Percentiles rank a stretch among this genome's conserved stretches.
These are phyloP conservation scores for Coemansia umbellata DNA, from an alignment of 192 early-diverging fungal genomes.

Conservation along the genomic window DNA sequence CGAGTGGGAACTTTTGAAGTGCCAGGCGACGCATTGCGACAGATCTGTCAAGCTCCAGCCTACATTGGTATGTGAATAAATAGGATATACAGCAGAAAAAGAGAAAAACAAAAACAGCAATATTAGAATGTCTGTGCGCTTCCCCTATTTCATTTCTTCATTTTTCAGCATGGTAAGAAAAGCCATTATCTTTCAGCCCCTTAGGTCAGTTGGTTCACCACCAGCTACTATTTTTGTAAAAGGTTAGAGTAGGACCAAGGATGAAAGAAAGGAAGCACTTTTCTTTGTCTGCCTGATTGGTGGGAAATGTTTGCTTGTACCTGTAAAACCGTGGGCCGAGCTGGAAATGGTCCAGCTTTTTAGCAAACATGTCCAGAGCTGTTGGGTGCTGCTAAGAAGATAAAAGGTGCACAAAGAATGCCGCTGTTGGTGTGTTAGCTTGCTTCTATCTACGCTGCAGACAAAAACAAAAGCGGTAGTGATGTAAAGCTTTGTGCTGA, in stretches of 20 bases:
- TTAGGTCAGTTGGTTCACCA: no score
- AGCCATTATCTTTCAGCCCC: neutral
- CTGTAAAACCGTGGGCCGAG: constrained; percentile 44
- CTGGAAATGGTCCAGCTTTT: constrained; percentile 33
- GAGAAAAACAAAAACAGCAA: neutral
- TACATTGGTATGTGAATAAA: constrained; percentile 3
- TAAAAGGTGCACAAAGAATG: no score
- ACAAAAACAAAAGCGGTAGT: neutral
- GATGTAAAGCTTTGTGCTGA: neutral
- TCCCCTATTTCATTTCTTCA: no score
- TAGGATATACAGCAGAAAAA: neutral
- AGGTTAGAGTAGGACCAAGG: no score
- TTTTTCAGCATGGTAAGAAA: no score
- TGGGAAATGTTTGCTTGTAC: no score
- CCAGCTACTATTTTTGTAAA: no score
- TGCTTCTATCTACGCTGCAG: no score
- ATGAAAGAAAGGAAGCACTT: no score
- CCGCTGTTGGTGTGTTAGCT: no score
- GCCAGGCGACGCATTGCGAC: constrained; percentile 46
- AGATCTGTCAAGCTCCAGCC: constrained; percentile 40
- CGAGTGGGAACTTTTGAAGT: constrained; percentile 33
- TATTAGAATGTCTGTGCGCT: neutral
- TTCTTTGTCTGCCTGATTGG: no score
- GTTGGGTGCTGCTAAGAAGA: neutral
- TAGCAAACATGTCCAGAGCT: constrained; percentile 7